Evolutionary conservation across 2,329 filamentous ascomycete species (phyloP).

Genomic region (Lecanoromycetidae sp.): DNA sequence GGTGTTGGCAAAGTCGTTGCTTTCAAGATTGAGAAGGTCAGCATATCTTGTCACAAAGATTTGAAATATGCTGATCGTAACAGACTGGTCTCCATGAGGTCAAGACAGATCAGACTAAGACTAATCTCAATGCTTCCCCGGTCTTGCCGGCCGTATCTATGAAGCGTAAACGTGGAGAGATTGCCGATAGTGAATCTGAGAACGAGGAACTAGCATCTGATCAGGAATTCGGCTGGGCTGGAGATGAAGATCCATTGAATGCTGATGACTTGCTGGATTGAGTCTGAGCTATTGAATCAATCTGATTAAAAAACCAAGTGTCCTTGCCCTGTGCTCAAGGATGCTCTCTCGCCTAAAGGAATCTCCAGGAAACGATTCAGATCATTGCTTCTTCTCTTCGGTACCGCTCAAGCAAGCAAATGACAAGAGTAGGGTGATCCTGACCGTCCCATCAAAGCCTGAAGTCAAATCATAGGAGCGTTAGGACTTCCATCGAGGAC

Average conservation of each 20-base stretch:
- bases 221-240: slow-evolving; percentile 20
- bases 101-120: slow-evolving; percentile 6
- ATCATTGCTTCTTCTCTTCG: no score
- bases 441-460: no score
- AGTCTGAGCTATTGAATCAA: no score
- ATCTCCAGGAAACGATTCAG: no score
- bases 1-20: slow-evolving; percentile 26
- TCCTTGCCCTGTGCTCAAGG: no score
- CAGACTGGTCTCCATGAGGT: slow-evolving; percentile 12
- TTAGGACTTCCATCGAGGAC: no score
- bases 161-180: slow-evolving; percentile 34
- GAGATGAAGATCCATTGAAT: slow-evolving; percentile 8
- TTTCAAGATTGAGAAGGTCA: slow-evolving; percentile 31
- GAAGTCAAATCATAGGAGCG: no score
- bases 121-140: slow-evolving; percentile 10
- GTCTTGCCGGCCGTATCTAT: slow-evolving; percentile 18
- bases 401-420: no score
- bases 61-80: not conserved
- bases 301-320: no score
- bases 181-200: slow-evolving; percentile 31
- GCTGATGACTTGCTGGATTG: not conserved
- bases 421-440: no score
- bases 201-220: slow-evolving; percentile 29
- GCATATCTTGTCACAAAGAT: not conserved
- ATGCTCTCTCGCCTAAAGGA: no score